Evolutionary conservation across 2,329 filamentous ascomycete genomes (phyloP).

Genomic region (Chrysoporthe puriensis): DNA sequence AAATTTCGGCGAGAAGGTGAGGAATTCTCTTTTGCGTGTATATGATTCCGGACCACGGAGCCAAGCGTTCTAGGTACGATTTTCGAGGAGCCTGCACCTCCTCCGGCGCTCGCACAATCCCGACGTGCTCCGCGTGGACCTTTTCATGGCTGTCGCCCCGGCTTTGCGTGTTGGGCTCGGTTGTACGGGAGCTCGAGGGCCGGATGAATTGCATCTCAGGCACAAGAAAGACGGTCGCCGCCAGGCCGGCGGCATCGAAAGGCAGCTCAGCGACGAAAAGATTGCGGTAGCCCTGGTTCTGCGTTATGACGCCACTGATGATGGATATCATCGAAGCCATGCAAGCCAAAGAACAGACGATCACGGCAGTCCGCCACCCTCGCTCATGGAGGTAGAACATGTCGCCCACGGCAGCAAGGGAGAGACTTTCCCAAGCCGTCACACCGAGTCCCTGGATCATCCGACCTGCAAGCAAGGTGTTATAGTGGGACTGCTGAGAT

Average conservation of each 20-base stretch:
- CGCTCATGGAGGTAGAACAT: constrained; percentile 41
- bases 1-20: constrained; percentile 29
- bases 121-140: constrained; percentile 3
- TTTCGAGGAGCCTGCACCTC: not conserved
- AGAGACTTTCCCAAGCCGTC: constrained; percentile 40
- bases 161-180: not conserved
- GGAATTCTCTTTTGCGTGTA: constrained; percentile 28
- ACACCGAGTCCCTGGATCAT: constrained; percentile 39
- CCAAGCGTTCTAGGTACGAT: constrained; percentile 21
- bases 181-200: not conserved
- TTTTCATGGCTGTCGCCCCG: constrained; percentile 9
- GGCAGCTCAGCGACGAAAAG: constrained; percentile 38
- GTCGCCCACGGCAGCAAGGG: constrained; percentile 39
- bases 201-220: constrained; percentile 36
- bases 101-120: not conserved
- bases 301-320: constrained; percentile 35
- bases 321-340: constrained; percentile 37
- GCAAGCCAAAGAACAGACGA: constrained; percentile 38
- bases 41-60: constrained; percentile 3
- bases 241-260: constrained; percentile 34
- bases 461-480: constrained; percentile 39
- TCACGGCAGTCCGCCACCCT: constrained; percentile 36
- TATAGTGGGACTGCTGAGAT: constrained; percentile 33
- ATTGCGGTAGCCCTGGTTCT: constrained; percentile 36
- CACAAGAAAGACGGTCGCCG: constrained; percentile 35